Evolutionary conservation across 495 filamentous ascomycete genomes (phyloP), one percentile per base, ranked within the genome.

Genomic region (Annulohypoxylon nitens): DNA sequence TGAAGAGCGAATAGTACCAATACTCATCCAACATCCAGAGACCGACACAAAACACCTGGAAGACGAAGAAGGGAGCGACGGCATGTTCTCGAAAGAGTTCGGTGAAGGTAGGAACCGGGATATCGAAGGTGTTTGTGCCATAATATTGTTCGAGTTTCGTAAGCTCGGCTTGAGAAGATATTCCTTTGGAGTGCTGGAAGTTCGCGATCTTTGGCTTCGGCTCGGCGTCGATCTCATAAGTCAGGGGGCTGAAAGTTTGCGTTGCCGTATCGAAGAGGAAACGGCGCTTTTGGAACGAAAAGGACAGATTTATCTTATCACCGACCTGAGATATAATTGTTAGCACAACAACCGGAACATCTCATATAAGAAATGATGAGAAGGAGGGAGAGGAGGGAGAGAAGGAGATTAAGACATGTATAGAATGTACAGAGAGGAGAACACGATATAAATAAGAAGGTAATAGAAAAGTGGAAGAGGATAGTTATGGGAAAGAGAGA

Each of bases 1-100:
- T 98, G 78, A 99, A 99, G 11, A 99, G 87, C 68, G 96, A 99
- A 81, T 98, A 99, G 83, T 99, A 99, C 96, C 96, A 99, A 83
- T 98, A 98, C 83, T 99, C 96, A 80, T 99, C 96, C 80, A 99
- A 80, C 91, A 98, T 93, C 96, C 96, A 99, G 68, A 99, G 84
- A 30, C 97, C 96, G 64, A 99, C 96, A 73, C 97, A 98, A 85
- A 99, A 99, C 45, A 99, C 85, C 84, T 99, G 96, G 83, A 99
- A 99, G 59, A 99, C 94, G 81, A 99, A 99, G 87, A 99, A 99
- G 11, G 96, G 96, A 34, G 96, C 96, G 36, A 99, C 96, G 23
- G 96, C 95, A 83, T 99, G 96, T 81, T 99, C 97, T 82, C 96
- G 91, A 88, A 97, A 99, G 58, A 99, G 89, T 83, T 99, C 96